Conservation (phyloP, 108 stramenopile species). For the Pseudonitzschia pungens region DNA sequence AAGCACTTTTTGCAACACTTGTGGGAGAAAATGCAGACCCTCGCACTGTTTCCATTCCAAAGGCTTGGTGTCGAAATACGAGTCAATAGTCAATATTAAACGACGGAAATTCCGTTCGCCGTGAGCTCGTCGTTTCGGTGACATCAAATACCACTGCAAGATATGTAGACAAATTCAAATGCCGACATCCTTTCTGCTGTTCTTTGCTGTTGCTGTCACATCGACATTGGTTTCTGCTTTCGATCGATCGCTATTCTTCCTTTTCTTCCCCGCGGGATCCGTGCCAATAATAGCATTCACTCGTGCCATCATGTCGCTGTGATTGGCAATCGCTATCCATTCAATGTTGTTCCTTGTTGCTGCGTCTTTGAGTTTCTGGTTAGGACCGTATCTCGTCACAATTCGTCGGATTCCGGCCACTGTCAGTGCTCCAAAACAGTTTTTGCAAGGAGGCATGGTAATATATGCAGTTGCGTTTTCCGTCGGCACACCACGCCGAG, state of each 20-base stretch:
- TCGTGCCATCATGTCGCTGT: slow-evolving; percentile 15
- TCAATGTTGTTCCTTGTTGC: slow-evolving; percentile 25
- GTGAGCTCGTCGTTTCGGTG: too few species aligned
- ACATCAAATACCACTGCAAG: too few species aligned
- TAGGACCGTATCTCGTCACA: slow-evolving; percentile 35
- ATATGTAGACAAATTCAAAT: too few species aligned
- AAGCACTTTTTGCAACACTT: not conserved
- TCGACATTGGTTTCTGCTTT: not conserved
- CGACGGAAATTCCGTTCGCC: not conserved
- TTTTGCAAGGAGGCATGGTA: slow-evolving; percentile 81
- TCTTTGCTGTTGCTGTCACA: not conserved
- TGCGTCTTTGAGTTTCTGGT: slow-evolving; percentile 4
- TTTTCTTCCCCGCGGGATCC: slow-evolving; percentile 19
- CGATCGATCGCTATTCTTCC: not conserved
- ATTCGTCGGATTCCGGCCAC: slow-evolving; percentile 57
- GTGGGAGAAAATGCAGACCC: slow-evolving; percentile 4
- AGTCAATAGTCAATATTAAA: not conserved
- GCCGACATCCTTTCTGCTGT: not conserved
- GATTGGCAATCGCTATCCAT: slow-evolving; percentile 17
- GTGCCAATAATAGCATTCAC: slow-evolving; percentile 23
- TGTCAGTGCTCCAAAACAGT: slow-evolving; percentile 58
- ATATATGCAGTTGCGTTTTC: slow-evolving; percentile 49
- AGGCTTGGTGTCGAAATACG: slow-evolving; percentile 14
- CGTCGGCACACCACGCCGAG: slow-evolving; percentile 16
- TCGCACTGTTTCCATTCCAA: not conserved